Evolutionary conservation across 331 rosid genomes (phyloP).

Genomic region (Acacia pycnantha): DNA sequence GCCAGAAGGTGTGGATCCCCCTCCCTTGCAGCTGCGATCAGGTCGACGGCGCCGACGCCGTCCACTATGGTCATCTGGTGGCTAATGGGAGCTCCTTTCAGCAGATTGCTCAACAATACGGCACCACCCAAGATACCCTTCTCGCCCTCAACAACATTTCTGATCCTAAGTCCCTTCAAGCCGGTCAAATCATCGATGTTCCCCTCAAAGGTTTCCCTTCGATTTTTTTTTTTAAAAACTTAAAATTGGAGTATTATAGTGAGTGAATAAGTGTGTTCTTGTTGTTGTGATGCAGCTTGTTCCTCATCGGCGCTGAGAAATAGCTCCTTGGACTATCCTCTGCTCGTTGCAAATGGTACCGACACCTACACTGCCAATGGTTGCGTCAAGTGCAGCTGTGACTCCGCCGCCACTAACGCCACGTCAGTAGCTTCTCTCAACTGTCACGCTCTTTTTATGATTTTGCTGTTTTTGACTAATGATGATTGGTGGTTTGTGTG

Average conservation of each 20-base stretch:
- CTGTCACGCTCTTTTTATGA: not conserved
- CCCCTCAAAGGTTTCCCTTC: slow-evolving; percentile 63
- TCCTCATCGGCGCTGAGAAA: slow-evolving; percentile 37
- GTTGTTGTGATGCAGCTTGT: slow-evolving; percentile 56
- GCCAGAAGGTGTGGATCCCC: slow-evolving; percentile 60
- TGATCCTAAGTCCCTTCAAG: slow-evolving; percentile 40
- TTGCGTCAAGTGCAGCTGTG: slow-evolving; percentile 72
- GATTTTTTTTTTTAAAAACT: not conserved
- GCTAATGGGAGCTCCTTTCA: not conserved
- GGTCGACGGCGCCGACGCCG: slow-evolving; percentile 47
- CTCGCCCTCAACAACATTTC: slow-evolving; percentile 49
- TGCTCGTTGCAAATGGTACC: slow-evolving; percentile 56
- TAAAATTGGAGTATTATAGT: not conserved
- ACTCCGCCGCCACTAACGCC: slow-evolving; percentile 33
- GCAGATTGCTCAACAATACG: slow-evolving; percentile 46
- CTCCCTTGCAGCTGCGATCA: slow-evolving; percentile 87
- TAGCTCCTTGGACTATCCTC: slow-evolving; percentile 49
- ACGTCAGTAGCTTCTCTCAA: slow-evolving; percentile 41
- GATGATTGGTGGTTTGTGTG: not conserved
- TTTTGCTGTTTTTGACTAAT: not conserved
- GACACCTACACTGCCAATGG: slow-evolving; percentile 54
- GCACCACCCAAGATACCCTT: slow-evolving; percentile 42
- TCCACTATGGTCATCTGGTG: slow-evolving; percentile 70
- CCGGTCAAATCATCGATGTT: slow-evolving; percentile 67
- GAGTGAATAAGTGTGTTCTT: not conserved